Evolutionary conservation across 441 rosid genomes (phyloP), one percentile per base, ranked within the genome.

Genomic region (Brassica balearica): DNA sequence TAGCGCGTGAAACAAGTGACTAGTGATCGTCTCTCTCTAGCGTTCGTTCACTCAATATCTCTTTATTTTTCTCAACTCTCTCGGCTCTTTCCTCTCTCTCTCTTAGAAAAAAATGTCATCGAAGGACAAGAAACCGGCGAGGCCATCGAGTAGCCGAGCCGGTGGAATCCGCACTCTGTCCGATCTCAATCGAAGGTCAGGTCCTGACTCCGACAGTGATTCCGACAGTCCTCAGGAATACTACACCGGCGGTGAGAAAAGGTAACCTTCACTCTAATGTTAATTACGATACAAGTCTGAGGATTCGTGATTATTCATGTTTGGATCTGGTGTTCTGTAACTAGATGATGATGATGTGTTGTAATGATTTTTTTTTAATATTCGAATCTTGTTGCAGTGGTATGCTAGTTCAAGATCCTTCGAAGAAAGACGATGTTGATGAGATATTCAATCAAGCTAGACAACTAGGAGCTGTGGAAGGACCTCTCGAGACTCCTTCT

Each of bases 391-490:
- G 8, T 65, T 84, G 81, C 82, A 92, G 98, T 81, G 98, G 99
- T 62, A 95, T 95, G 99, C 90, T 93, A 25, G 98, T 95, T 80
- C 99, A 96, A 83, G 97, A 91, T 82, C 97, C 99, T 72, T 19
- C 91, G 0, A 92, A 92, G 72, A 89, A 86, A 56, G 87, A 89
- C 80, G 96, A 91, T 81, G 97, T 94, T 69, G 98, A 92, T 85
- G 94, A 91, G 10, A 94, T 96, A 70, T 94, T 96, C 82, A 89
- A 89, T 74, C 93, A 87, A 86, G 97, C 98, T 75, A 89, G 94
- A 82, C 90, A 96, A 59, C 67, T 91, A 76, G 98, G 98, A 78
- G 98, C 99, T 75, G 92, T 94, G 36, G 97, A 92, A 88, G 93
- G 93, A 53, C 95, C 97, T 9, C 77, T 85, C 27, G 99, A 93